Evolutionary conservation across 441 rosid genomes (phyloP).

Genomic region (Jatropha multifida): DNA sequence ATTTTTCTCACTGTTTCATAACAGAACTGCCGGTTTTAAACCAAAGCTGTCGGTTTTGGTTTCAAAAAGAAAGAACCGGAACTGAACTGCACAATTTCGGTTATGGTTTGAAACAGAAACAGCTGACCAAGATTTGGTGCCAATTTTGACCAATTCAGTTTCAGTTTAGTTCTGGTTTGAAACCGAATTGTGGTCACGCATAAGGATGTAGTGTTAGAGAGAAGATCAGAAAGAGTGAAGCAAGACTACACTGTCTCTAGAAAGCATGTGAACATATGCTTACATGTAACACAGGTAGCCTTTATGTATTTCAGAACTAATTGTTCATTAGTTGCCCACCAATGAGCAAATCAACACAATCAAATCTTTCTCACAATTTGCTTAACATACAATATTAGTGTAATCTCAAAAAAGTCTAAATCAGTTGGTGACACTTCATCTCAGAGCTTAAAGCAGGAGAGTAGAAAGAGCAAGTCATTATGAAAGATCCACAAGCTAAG

Average conservation of each 20-base stretch:
- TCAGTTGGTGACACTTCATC: background rate
- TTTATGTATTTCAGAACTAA: background rate
- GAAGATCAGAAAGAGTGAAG: no score
- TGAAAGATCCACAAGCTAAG: constrained; percentile 11
- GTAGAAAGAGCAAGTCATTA: constrained; percentile 5
- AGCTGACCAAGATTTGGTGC: no score
- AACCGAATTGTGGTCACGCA: background rate
- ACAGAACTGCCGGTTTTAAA: no score
- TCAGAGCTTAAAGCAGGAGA: constrained; percentile 11
- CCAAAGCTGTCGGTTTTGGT: no score
- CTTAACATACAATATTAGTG: background rate
- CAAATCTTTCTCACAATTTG: background rate
- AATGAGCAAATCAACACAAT: background rate
- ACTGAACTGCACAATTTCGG: no score
- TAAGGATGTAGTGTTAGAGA: background rate
- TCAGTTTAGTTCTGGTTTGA: no score
- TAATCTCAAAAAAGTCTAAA: background rate
- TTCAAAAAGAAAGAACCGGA: no score
- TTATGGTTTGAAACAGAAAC: no score
- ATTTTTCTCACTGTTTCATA: no score
- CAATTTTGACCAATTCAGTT: no score
- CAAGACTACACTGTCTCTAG: background rate
- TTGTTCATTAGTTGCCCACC: background rate
- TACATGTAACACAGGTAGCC: background rate
- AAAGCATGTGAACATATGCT: constrained; percentile 8